Evolutionary conservation across 2,329 filamentous ascomycete species (phyloP).

Genomic region (Aspergillus sp.): DNA sequence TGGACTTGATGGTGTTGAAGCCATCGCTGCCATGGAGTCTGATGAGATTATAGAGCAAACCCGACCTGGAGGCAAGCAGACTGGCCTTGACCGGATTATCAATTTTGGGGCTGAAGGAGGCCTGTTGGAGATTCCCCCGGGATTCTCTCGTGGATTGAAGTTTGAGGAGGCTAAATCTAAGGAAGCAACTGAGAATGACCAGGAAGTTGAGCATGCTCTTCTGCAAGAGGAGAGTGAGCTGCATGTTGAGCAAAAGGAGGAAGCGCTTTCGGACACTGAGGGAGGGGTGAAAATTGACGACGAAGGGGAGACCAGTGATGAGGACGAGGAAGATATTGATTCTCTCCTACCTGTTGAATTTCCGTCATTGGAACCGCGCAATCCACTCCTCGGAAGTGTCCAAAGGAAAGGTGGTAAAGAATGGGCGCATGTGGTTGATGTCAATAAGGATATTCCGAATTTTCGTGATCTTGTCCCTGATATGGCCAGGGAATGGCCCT

Average conservation of each 20-base stretch:
- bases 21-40: slow-evolving; percentile 77
- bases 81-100: slow-evolving; percentile 76
- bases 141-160: slow-evolving; percentile 72
- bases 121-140: slow-evolving; percentile 75
- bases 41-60: slow-evolving; percentile 53
- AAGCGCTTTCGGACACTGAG: slow-evolving; percentile 24
- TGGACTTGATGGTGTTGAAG: slow-evolving; percentile 80
- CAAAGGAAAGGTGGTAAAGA: slow-evolving; percentile 73
- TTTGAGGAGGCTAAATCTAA: slow-evolving; percentile 59
- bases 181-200: slow-evolving; percentile 57
- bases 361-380: slow-evolving; percentile 79
- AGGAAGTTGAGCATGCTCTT: slow-evolving; percentile 64
- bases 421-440: slow-evolving; percentile 98
- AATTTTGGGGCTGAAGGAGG: slow-evolving; percentile 73
- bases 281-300: slow-evolving; percentile 19
- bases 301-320: slow-evolving; percentile 25
- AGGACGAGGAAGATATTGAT: slow-evolving; percentile 64
- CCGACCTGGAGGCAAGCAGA: slow-evolving; percentile 32
- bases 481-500: slow-evolving; percentile 94
- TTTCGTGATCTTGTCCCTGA: slow-evolving; percentile 90
- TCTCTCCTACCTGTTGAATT: slow-evolving; percentile 87
- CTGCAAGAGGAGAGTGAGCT: slow-evolving; percentile 40
- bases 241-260: slow-evolving; percentile 51
- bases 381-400: slow-evolving; percentile 66
- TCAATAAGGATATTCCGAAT: slow-evolving; percentile 89